Evolutionary conservation across 106 monocot genomes (phyloP), one percentile per base, ranked within the genome.

Genomic region (Dioscorea zingiberensis): DNA sequence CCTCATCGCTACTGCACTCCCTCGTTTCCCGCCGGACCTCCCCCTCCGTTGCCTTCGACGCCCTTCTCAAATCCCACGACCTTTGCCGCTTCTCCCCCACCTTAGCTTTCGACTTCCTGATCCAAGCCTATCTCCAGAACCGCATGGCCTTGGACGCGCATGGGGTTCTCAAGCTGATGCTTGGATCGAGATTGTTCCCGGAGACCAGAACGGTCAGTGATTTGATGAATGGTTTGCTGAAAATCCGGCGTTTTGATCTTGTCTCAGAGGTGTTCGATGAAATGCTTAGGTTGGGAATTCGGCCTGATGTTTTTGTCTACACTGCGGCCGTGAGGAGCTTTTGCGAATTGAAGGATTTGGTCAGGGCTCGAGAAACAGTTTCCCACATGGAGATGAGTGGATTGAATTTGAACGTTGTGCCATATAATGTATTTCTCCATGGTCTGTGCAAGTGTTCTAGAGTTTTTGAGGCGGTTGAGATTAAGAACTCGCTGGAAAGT

Each of bases 401-500:
- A 19, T 17, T 71, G 18, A 46, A 60, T 62, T 65, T 65, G 32
- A 73, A 66, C 21, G 74, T 84, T 59, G 76, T 83, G 2, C 67
- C 80, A 1, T 91, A 97, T 63, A 97, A 91, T 71, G 75, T 84
- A 29, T 64, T 91, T 46, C 77, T 97, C n/a, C 88, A 91, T 70
- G 95, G 91, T 24, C 69, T 97, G 48, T 97, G 95, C 69, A 97
- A 77, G 82, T 69, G 54, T 27, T 59, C 60, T 62, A 74, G 72
- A 54, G 78, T 73, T 19, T 57, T 38, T 15, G 95, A 97, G 49
- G 91, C 88, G 1, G 4, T 85, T 27, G 69, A 77, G 66, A 54
- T 97, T 13, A 85, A 91, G 73, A 71, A 79, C 56, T 67, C 73
- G 9, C 76, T 95, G 65, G 47, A 51, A 19, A 46, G 29, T 13